Conservation (phyloP, 371 early-diverging fungal species). For the Dipsacomyces acuminosporus region DNA sequence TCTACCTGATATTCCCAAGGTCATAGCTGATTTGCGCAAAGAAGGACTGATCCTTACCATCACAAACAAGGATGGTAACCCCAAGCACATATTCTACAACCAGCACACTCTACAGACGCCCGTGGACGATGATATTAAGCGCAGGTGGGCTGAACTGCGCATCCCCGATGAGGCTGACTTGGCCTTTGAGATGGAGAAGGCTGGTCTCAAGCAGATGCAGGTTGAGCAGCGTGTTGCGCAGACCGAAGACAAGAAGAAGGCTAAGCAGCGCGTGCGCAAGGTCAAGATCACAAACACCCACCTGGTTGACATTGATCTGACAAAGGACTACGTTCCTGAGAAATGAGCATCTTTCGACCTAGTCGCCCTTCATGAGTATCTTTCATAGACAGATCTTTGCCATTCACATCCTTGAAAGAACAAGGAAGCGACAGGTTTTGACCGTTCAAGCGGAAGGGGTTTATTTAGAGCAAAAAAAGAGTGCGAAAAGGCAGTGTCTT, state of each 20-base stretch:
- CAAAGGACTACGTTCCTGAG: conserved; percentile 63
- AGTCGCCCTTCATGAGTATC: too few species aligned
- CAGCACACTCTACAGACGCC: conserved; percentile 58
- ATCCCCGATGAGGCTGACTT: conserved; percentile 77
- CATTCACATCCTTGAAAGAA: too few species aligned
- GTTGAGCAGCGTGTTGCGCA: conserved; percentile 62
- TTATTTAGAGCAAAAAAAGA: conserved; percentile 2
- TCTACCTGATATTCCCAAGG: conserved; percentile 57
- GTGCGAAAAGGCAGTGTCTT: too few species aligned
- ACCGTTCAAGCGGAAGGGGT: too few species aligned
- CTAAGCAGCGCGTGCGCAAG: conserved; percentile 61
- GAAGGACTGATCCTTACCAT: conserved; percentile 67
- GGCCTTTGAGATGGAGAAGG: conserved; percentile 62
- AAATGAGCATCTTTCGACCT: too few species aligned
- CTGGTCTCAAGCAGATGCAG: conserved; percentile 73
- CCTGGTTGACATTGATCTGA: conserved; percentile 74
- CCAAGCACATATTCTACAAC: conserved; percentile 69
- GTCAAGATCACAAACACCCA: conserved; percentile 85
- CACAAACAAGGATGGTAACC: conserved; percentile 69
- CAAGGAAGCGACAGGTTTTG: too few species aligned
- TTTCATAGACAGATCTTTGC: too few species aligned
- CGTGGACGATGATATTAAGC: conserved; percentile 65
- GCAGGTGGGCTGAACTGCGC: conserved; percentile 66
- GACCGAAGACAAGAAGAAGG: conserved; percentile 59
- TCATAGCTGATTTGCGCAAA: conserved; percentile 66